These are phyloP conservation scores for Myxozyma neotropica DNA, from an alignment of 805 yeast species.

Conservation along the genomic window DNA sequence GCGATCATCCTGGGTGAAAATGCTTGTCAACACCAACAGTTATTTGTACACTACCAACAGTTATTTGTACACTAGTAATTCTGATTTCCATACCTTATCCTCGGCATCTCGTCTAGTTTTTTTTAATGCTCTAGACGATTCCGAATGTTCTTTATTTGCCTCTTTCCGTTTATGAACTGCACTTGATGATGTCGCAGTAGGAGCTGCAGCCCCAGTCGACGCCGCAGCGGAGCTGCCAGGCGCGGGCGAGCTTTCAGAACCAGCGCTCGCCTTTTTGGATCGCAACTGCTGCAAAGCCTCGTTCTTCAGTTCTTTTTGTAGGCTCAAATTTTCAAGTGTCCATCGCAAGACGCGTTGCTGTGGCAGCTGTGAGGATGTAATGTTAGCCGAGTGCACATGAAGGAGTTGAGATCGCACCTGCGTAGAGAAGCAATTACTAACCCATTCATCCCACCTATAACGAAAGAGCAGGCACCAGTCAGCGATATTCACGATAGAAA, in stretches of 20 bases:
- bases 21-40: too few species aligned
- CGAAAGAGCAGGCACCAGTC: background rate
- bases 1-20: constrained; percentile 22
- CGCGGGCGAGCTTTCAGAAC: constrained; percentile 24
- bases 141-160: constrained; percentile 18
- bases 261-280: constrained; percentile 33
- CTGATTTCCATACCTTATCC: constrained; percentile 18
- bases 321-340: constrained; percentile 66
- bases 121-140: constrained; percentile 12
- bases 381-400: background rate
- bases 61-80: too few species aligned
- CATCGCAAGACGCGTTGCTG: constrained; percentile 65
- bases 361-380: constrained; percentile 37
- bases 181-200: background rate
- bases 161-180: constrained; percentile 32
- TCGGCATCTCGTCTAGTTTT: constrained; percentile 30
- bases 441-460: constrained; percentile 91
- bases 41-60: too few species aligned
- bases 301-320: constrained; percentile 62
- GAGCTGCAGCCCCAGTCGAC: background rate
- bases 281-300: constrained; percentile 46
- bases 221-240: constrained; percentile 20
- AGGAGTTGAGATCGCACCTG: background rate
- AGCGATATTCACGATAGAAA: background rate
- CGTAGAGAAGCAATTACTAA: constrained; percentile 44